Conservation (phyloP, 768 basidiomycete genomes). For the Pleurotus cornucopiae region DNA sequence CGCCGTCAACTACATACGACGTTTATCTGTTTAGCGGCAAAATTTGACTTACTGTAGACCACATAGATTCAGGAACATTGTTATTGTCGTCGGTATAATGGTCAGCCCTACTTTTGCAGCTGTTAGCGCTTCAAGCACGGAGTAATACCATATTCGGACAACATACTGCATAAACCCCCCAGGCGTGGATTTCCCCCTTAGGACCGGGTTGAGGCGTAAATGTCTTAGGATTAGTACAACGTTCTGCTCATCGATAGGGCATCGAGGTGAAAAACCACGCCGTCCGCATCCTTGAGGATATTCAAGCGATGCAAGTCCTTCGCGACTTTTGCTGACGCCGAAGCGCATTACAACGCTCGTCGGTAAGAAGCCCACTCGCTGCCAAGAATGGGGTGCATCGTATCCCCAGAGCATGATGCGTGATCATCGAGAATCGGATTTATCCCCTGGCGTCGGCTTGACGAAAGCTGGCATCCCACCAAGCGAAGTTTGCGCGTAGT, state of each 20-base stretch:
- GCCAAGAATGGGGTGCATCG: too few species aligned
- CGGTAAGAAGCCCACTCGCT: too few species aligned
- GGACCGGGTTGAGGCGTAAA: conserved; percentile 19
- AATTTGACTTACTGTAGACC: not conserved
- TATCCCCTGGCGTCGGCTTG: conserved; percentile 19
- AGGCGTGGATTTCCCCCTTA: conserved; percentile 24
- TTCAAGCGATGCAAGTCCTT: too few species aligned
- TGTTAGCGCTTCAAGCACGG: not conserved
- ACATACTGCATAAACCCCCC: conserved; percentile 23
- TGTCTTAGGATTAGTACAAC: conserved; percentile 17
- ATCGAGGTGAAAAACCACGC: not conserved
- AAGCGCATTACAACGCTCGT: too few species aligned
- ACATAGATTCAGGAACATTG: conserved; percentile 1
- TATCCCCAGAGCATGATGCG: too few species aligned
- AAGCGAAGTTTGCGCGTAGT: not conserved
- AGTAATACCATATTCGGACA: not conserved
- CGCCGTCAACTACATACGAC: conserved; percentile 14
- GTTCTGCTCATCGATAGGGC: not conserved
- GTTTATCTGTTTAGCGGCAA: not conserved
- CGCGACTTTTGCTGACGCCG: too few species aligned
- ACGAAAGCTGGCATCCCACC: conserved; percentile 18
- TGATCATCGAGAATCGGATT: not conserved
- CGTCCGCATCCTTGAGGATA: conserved; percentile 20
- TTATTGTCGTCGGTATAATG: conserved; percentile 3
- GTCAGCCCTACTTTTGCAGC: conserved; percentile 1